Conservation (phyloP, 169 alveolate genomes). For the Babesia gibsoni region DNA sequence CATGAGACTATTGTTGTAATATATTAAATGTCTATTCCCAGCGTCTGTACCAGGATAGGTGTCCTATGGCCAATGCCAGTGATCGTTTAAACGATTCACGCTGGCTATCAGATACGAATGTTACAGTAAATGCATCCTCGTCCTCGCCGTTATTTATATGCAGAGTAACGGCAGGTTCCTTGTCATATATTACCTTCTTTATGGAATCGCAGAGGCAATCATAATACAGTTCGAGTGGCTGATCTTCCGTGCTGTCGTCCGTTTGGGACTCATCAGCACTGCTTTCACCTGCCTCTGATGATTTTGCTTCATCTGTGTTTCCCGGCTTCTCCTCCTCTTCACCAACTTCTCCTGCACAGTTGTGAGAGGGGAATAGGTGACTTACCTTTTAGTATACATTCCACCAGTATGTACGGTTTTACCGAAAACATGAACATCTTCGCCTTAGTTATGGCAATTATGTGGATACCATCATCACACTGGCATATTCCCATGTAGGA, state of each 20-base stretch:
- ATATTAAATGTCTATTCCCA: background rate
- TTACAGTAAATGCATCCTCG: background rate
- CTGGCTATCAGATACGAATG: slow-evolving; percentile 24
- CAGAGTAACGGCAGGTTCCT: slow-evolving; percentile 6
- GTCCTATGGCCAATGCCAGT: slow-evolving; percentile 35
- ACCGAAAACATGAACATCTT: slow-evolving; percentile 17
- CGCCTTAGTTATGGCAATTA: slow-evolving; percentile 13
- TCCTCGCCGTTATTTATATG: slow-evolving; percentile 1
- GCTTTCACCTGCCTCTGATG: too few relatives aligned
- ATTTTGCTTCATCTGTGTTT: too few relatives aligned
- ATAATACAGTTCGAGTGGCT: background rate
- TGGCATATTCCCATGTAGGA: slow-evolving; percentile 28
- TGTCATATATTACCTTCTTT: background rate
- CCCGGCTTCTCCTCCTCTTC: too few relatives aligned
- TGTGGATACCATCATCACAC: background rate
- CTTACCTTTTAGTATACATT: background rate
- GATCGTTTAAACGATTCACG: slow-evolving; percentile 49
- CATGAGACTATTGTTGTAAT: background rate
- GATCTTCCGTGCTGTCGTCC: background rate
- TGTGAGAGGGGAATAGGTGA: too few relatives aligned
- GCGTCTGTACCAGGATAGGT: slow-evolving; percentile 45
- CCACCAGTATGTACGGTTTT: background rate
- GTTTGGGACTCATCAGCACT: background rate
- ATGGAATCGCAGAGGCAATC: slow-evolving; percentile 19
- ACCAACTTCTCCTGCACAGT: too few relatives aligned